Conservation (phyloP, 768 basidiomycete species). For the Coprinopsis cinerea region DNA sequence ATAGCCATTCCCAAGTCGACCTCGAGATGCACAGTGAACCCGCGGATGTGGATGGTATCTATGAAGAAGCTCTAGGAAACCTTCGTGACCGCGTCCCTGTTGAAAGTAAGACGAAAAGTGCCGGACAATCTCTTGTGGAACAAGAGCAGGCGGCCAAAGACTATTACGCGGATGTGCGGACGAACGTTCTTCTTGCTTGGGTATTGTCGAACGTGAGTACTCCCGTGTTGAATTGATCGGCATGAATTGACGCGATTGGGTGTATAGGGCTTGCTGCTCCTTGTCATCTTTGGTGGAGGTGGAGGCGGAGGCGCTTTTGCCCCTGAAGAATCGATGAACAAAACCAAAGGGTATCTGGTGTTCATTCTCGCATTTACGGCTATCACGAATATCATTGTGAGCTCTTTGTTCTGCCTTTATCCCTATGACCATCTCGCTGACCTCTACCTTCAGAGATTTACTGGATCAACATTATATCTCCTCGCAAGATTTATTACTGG, state of each 20-base stretch:
- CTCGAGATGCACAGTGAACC: slow-evolving; percentile 80
- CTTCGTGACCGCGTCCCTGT: slow-evolving; percentile 36
- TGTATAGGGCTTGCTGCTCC: slow-evolving; percentile 58
- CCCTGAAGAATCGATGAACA: slow-evolving; percentile 37
- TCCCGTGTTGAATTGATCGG: neutral
- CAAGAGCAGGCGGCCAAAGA: slow-evolving; percentile 72
- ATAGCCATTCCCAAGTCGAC: slow-evolving; percentile 77
- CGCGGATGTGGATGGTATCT: slow-evolving; percentile 77
- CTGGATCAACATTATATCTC: slow-evolving; percentile 28
- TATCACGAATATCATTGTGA: slow-evolving; percentile 60
- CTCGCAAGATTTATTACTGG: slow-evolving; percentile 27
- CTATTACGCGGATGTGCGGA: slow-evolving; percentile 84
- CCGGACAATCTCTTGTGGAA: slow-evolving; percentile 42
- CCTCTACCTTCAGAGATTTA: slow-evolving; percentile 20
- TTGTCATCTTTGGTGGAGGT: slow-evolving; percentile 59
- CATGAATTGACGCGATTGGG: neutral
- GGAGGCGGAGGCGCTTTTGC: slow-evolving; percentile 57
- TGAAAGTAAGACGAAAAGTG: slow-evolving; percentile 23
- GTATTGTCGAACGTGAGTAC: slow-evolving; percentile 69
- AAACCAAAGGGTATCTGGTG: slow-evolving; percentile 70
- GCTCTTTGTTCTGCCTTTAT: slow-evolving; percentile 14
- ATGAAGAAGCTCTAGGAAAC: slow-evolving; percentile 78
- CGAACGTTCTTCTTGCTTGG: slow-evolving; percentile 78
- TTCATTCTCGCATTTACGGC: slow-evolving; percentile 82
- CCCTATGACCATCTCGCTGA: neutral